A percentile compares a stretch with the other conserved stretches of the same genome.
Conservation (phyloP, 805 yeast species). For the Saturnispora sanitii region DNA sequence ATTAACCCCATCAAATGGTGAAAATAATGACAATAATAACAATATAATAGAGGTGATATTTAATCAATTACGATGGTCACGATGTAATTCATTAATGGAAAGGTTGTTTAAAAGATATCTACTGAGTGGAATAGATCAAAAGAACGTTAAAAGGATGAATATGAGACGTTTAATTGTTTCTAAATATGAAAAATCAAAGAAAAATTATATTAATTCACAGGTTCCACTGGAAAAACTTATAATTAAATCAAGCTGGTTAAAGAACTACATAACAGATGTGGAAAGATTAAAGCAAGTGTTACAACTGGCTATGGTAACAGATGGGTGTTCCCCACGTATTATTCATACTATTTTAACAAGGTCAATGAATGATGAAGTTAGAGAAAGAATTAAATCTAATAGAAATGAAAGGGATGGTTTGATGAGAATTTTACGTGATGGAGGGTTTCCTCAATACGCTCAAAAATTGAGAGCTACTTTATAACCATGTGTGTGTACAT, state of each 20-base stretch:
- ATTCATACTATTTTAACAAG: not conserved
- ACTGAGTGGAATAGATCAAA: not conserved
- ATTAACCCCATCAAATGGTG: not conserved
- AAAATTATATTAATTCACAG: not conserved
- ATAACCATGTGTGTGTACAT: not conserved
- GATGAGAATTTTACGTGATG: not conserved
- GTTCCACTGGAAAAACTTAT: conserved; percentile 4
- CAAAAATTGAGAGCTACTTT: not conserved
- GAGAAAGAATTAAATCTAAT: not conserved
- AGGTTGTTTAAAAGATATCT: conserved; percentile 1
- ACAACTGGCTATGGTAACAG: not conserved
- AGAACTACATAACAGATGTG: conserved; percentile 4
- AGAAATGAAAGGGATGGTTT: not conserved
- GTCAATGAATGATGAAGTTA: not conserved
- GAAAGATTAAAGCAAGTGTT: conserved; percentile 7
- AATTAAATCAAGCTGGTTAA: conserved; percentile 8
- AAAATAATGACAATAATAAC: not conserved
- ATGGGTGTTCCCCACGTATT: not conserved
- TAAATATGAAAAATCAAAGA: conserved; percentile 6
- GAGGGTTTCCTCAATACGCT: not conserved
- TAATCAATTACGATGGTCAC: conserved; percentile 5
- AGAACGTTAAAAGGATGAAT: not conserved
- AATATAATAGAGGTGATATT: not conserved
- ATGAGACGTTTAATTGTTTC: conserved; percentile 4
- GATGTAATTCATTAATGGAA: not conserved